These are phyloP conservation scores for Daedaleopsis sinensis DNA, from an alignment of 768 basidiomycete species.

Conservation along the genomic window DNA sequence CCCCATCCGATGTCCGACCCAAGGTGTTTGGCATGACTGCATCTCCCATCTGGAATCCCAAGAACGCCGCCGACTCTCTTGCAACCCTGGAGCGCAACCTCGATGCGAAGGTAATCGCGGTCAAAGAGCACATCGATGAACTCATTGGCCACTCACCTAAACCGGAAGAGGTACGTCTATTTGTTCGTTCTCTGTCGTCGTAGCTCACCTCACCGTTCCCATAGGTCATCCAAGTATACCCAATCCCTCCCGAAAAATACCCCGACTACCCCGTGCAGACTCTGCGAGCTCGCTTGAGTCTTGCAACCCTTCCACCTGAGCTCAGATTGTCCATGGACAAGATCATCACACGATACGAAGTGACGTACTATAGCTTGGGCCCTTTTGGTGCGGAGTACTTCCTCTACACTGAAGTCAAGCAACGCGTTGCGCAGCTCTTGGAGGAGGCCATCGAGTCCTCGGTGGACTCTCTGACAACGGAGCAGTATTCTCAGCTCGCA, in stretches of 20 bases:
- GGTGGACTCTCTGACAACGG: conserved; percentile 27
- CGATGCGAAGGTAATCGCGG: conserved; percentile 75
- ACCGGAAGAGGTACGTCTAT: conserved; percentile 59
- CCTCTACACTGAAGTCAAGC: conserved; percentile 61
- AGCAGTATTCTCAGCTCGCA: conserved; percentile 3
- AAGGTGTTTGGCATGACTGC: conserved; percentile 96
- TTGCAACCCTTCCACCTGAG: conserved; percentile 36
- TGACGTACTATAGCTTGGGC: conserved; percentile 65
- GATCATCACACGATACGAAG: conserved; percentile 62
- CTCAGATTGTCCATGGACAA: conserved; percentile 58
- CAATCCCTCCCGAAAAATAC: conserved; percentile 52
- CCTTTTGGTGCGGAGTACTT: conserved; percentile 77
- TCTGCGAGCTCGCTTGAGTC: conserved; percentile 55
- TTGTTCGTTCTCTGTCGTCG: not conserved
- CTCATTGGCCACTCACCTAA: conserved; percentile 61
- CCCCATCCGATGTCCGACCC: conserved; percentile 49
- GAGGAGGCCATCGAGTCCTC: conserved; percentile 27
- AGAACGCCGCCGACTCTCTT: conserved; percentile 66
- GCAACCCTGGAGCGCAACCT: conserved; percentile 67
- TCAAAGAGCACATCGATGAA: conserved; percentile 70
- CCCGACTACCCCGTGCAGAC: conserved; percentile 55
- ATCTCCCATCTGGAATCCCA: conserved; percentile 83
- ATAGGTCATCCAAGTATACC: conserved; percentile 62
- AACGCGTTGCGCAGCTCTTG: conserved; percentile 47
- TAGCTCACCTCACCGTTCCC: not conserved